phyloP scores from a whole-genome alignment of 2,329 filamentous ascomycete species.

The Xylariales sp. region DNA sequence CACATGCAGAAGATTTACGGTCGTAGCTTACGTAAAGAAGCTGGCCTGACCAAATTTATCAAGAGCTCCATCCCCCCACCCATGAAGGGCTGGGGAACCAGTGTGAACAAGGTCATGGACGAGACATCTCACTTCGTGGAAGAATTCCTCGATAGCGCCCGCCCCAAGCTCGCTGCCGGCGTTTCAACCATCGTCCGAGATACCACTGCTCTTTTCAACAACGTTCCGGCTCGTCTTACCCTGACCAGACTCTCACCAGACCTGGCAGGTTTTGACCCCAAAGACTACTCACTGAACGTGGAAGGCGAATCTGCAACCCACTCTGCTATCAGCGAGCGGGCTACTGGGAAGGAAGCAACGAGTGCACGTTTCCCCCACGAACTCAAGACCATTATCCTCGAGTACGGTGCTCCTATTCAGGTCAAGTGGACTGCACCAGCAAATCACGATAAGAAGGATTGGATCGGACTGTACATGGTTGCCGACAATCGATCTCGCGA shows the following conservation, averaged over 20 bases:
- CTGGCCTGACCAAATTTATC: constrained; percentile 87
- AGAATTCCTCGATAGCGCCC: constrained; percentile 79
- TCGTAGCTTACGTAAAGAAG: constrained; percentile 74
- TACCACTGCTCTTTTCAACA: constrained; percentile 82
- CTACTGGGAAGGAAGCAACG: constrained; percentile 70
- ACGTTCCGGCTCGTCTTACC: constrained; percentile 80
- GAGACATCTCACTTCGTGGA: constrained; percentile 87
- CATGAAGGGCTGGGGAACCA: constrained; percentile 78
- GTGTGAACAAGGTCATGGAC: constrained; percentile 80
- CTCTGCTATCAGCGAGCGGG: constrained; percentile 51
- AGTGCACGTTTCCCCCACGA: constrained; percentile 63
- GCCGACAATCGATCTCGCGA: constrained; percentile 88
- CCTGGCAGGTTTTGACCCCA: constrained; percentile 72
- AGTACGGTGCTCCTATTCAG: constrained; percentile 86
- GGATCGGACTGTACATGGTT: constrained; percentile 95
- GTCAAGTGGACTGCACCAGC: constrained; percentile 87
- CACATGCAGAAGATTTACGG: constrained; percentile 99
- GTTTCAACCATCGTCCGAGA: constrained; percentile 86
- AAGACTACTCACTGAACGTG: constrained; percentile 74
- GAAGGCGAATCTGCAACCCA: constrained; percentile 57
- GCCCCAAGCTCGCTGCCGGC: constrained; percentile 80
- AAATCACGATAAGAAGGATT: constrained; percentile 86
- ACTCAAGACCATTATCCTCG: constrained; percentile 72
- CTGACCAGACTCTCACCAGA: constrained; percentile 77
- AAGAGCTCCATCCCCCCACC: constrained; percentile 80